Evolutionary conservation across 1,139 yeast genomes (phyloP), one percentile per base, ranked within the genome.

Genomic region (Hemisphaericaspora xylofermentans): DNA sequence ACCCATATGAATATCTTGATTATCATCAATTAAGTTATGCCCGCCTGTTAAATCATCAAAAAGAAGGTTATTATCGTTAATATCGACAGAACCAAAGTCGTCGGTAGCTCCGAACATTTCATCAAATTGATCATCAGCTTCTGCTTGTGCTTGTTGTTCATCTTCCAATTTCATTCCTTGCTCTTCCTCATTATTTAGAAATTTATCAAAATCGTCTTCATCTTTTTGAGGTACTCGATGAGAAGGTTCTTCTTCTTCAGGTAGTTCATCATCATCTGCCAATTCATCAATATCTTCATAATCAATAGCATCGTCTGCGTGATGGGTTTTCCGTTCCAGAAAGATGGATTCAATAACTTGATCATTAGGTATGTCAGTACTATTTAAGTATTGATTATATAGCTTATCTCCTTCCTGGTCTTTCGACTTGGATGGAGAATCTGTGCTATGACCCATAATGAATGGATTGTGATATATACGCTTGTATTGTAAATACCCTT

Each of bases 281-380:
- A 93, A 70, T 60, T 91, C 97, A 52, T 91, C 98, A 50, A 88
- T 95, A 57, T 88, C 96, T 55, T 88, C 97, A 58, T 87, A 93
- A 62, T 93, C 98, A 34, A 89, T 70, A n/a, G 98, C 98, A 59
- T 91, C 93, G 4, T 81, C 96, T 1, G 94, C 93, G 60, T 91
- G 98, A 43, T 75, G 60, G 0, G 83, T 78, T 32, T 56, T 57
- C 21, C 61, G 55, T 33, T 68, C 71, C 44, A 50, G 55, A 49
- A 70, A 71, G 42, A 72, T 71, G 28, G 70, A 65, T 36, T 68
- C 71, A 13, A 71, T 68, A 32, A 66, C 52, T 40, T 58, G 58
- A 33, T 66, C 72, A 43, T 64, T 63, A 6, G 68, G 68, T 13
- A 63, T 50, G 26, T 57, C 63, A 1, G 55, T 43, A n/a, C 47